Evolutionary conservation across 805 yeast species (phyloP), one percentile per base, ranked within the genome.

Genomic region (Spencermartinsiella europaea): DNA sequence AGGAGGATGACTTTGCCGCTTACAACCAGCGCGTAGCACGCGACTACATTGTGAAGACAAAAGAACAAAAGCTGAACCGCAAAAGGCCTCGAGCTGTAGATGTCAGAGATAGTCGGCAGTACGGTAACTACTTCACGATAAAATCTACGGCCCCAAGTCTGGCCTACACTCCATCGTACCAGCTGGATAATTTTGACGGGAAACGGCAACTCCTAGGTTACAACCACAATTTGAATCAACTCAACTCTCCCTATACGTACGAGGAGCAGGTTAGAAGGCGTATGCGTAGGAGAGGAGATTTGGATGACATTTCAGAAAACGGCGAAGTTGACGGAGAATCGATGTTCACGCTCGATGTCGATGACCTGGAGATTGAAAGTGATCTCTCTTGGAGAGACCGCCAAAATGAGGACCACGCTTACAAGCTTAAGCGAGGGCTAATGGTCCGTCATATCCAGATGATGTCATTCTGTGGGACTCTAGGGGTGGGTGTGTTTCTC

Each of bases 381-480:
- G 54, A 52, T 8, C 19, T 45, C 15, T 49, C 48, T 14, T 37
- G 47, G 7, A 36, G 43, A 15, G 52, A 51, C 21, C 39, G 28
- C 10, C 44, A 21, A 4, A 50, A 21, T 5, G 56, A 49, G 3
- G 52, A 48, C 4, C 40, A 31, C 19, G 21, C 37, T 8, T 39
- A 48, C 17, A 49, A 47, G 34, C 46, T 55, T 4, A 85, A 80
- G 50, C 66, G 90, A 47, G 79, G 77, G 50, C 67, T 85, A 38
- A 74, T 74, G 45, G 78, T 80, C 22, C 66, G 88, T 19, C 91
- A 85, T 62, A 65, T 85, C 16, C 89, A 84, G 58, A 82, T 84
- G 80, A 80, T 85, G 40, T 85, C 90, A 0, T 68, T 85, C 25
- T 88, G 89, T 2, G 91, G 89, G 1, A 83, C 90, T 0, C 62